Evolutionary conservation across 306 rosid genomes (phyloP), one percentile per base, ranked within the genome.

Genomic region (Quercus alba): DNA sequence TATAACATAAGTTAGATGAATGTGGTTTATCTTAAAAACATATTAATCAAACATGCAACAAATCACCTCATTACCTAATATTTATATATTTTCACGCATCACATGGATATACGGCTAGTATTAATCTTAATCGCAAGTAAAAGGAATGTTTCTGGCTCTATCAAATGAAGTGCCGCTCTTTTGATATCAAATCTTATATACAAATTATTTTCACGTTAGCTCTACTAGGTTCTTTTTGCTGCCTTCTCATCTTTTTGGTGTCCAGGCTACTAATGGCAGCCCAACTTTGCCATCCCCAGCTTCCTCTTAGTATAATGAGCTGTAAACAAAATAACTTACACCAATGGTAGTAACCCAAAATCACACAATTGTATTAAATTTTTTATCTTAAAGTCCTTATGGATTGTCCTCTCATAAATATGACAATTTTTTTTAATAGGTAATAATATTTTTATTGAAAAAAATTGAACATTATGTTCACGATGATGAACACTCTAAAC

Each of bases 271-370:
- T 19, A 55, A 55, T 81, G 78, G 83, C 80, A 41, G 17, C 80
- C 79, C 75, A 75, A 75, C 7, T 66, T 6, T 79, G 74, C 73
- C 77, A 70, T 69, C 80, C 79, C 73, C 72, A 75, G 52, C 81
- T 68, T 77, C 80, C 58, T 61, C 77, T 74, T 77, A 31, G 62
- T 77, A 54, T 58, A 57, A 61, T 51, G 81, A 86, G 82, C 72
- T 85, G 93, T 90, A 85, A 73, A 89, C 86, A 78, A 73, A 70
- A 78, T 71, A 51, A 79, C 33, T 84, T 56, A 80, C 72, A 76
- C 69, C 72, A 70, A 73, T 3, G 82, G 78, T 78, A 84, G 89
- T 52, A 80, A 77, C 68, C 75, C 81, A 72, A 67, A 81, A 78
- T 85, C 78, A 35, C 46, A 62, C 69, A 56, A 26, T 57, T 79